Conservation (phyloP, 1,284 basidiomycete genomes). For the Marasmius sp. region DNA sequence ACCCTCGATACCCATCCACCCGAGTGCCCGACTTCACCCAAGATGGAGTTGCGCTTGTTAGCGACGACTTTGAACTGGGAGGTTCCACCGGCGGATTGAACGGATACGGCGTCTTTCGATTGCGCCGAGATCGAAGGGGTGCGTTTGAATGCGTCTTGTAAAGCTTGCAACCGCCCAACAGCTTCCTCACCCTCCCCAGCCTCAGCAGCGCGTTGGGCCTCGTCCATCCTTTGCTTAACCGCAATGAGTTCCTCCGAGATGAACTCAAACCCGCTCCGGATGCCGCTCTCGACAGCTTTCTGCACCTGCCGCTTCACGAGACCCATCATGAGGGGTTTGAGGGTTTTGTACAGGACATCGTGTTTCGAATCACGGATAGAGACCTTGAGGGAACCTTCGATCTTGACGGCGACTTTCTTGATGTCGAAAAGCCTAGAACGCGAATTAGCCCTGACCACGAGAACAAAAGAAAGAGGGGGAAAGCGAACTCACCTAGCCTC, state of each 20-base stretch:
- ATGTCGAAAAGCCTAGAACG: constrained; percentile 79
- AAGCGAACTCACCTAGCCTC: background rate
- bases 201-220: constrained; percentile 46
- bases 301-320: constrained; percentile 91
- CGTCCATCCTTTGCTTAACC: constrained; percentile 74
- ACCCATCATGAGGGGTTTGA: constrained; percentile 71
- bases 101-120: constrained; percentile 33
- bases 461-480: constrained; percentile 2
- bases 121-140: constrained; percentile 41
- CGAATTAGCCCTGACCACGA: too few relatives aligned
- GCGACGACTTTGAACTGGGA: constrained; percentile 74
- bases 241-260: constrained; percentile 85
- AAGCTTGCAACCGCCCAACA: constrained; percentile 42
- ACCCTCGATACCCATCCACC: constrained; percentile 71
- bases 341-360: constrained; percentile 85
- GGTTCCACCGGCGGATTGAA: constrained; percentile 31
- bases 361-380: constrained; percentile 92
- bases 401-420: constrained; percentile 75
- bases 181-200: constrained; percentile 31
- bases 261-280: constrained; percentile 83
- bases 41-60: constrained; percentile 61
- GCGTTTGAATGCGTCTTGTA: constrained; percentile 68
- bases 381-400: constrained; percentile 81
- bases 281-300: constrained; percentile 78
- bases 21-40: constrained; percentile 64